Evolutionary conservation across 495 filamentous ascomycete species (phyloP).

Genomic region (Hypomontagnella submonticulosa): DNA sequence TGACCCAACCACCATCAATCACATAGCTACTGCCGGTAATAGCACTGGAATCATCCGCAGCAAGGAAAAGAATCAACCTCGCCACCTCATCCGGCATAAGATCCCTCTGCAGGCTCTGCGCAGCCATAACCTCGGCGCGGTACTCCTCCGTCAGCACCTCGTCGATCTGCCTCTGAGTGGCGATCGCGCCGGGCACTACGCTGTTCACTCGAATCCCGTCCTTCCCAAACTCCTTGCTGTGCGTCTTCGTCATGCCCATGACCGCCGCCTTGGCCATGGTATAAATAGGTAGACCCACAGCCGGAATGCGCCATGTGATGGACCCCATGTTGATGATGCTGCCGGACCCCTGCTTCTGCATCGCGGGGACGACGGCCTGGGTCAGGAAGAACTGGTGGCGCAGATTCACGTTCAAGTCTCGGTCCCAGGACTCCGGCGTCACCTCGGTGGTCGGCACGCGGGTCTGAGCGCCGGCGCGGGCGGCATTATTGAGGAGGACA

Average conservation of each 20-base stretch:
- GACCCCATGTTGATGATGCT: conserved; percentile 69
- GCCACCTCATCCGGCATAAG: conserved; percentile 53
- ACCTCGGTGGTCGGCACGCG: conserved; percentile 44
- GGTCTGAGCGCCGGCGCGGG: conserved; percentile 32
- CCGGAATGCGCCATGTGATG: conserved; percentile 62
- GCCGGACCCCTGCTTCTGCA: conserved; percentile 44
- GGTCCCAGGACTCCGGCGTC: conserved; percentile 46
- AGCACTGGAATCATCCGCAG: conserved; percentile 48
- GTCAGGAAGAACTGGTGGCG: conserved; percentile 56
- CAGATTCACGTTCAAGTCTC: conserved; percentile 47
- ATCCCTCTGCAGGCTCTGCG: conserved; percentile 56
- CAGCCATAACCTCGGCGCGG: conserved; percentile 49
- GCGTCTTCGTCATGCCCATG: conserved; percentile 65
- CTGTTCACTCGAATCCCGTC: conserved; percentile 67
- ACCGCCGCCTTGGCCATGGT: conserved; percentile 67
- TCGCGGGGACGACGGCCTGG: conserved; percentile 58
- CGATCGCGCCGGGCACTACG: conserved; percentile 58
- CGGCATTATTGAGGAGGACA: conserved; percentile 56
- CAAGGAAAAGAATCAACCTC: conserved; percentile 48
- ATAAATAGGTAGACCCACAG: conserved; percentile 59
- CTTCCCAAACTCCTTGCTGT: conserved; percentile 65
- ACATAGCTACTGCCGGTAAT: conserved; percentile 50
- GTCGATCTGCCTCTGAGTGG: conserved; percentile 55
- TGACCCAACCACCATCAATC: conserved; percentile 49
- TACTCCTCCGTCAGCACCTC: conserved; percentile 59